Evolutionary conservation across 441 rosid genomes (phyloP), one percentile per base, ranked within the genome.

Genomic region (Croton setiger): DNA sequence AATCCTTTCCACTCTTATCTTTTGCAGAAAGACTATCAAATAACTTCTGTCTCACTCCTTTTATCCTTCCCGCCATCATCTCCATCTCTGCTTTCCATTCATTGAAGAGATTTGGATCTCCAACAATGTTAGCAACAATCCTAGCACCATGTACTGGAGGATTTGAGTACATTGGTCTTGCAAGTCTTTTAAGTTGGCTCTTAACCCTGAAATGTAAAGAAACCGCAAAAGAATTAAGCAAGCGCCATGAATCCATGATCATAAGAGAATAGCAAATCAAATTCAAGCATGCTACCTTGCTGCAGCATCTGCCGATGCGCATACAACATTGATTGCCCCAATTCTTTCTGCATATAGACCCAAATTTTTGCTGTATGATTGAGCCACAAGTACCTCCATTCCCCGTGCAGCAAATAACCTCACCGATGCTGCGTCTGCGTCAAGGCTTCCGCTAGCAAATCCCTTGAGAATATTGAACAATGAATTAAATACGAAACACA

Each of bases 41-140:
- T 52, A 94, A 75, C 74, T 84, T 77, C 68, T 90, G 92, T 74
- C 99, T 88, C 74, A 92, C 97, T 4, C 80, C 82, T 81, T 90
- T 92, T 45, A 92, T 92, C 82, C 99, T 92, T 74, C 99, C 98
- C 0, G 97, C 99, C 98, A 94, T 88, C 87, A 87, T 82, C 72
- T 94, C 94, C 99, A 94, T 94, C 88, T 94, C 98, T 18, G 78
- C 87, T 77, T 92, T 94, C 99, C 98, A 94, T 70, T 92, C 99
- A 23, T 70, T 51, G 65, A 91, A 94, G 69, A 91, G 90, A 64
- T 83, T 66, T 39, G 91, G 86, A 82, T 92, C 93, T 1, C 98
- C 93, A 31, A 94, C 99, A 17, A 94, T 84, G 63, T 82, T 91
- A 49, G 99, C 97, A 44, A 94, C 99, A 21, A 94, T 87, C 75